Percentiles rank a stretch among this genome's conserved stretches.
These are phyloP conservation scores for Piper betle DNA, from an alignment of 164 flowering plant genomes.

Conservation along the genomic window DNA sequence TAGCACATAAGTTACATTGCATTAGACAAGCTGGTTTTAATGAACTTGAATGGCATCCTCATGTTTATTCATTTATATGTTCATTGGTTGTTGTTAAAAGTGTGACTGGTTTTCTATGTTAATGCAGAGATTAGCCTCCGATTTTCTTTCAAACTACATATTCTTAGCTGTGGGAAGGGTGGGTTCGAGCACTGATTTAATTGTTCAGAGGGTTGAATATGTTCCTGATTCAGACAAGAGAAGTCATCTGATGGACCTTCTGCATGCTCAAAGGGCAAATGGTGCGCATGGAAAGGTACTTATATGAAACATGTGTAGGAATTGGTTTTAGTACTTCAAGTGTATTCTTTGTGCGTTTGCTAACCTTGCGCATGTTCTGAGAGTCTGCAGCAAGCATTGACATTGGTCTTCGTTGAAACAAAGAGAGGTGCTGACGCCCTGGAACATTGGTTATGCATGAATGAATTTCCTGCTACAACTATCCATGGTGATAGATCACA, in stretches of 20 bases:
- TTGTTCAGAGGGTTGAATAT: conserved; percentile 66
- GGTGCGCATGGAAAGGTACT: conserved; percentile 55
- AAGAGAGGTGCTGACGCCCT: conserved; percentile 50
- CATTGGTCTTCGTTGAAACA: conserved; percentile 53
- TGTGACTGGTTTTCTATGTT: neutral
- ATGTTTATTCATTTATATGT: neutral
- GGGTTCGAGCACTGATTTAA: conserved; percentile 72
- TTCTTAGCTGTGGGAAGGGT: conserved; percentile 74
- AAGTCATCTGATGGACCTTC: conserved; percentile 66
- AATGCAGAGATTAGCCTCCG: conserved; percentile 61
- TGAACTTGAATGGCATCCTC: neutral
- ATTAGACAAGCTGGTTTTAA: too few species aligned
- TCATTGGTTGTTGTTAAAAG: neutral
- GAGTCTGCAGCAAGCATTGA: conserved; percentile 35
- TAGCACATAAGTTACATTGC: too few species aligned
- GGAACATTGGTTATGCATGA: conserved; percentile 32
- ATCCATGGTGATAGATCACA: conserved; percentile 63
- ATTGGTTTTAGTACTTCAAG: neutral
- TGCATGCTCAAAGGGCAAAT: conserved; percentile 56
- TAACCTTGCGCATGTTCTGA: neutral
- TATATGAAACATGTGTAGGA: neutral
- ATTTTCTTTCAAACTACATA: conserved; percentile 53
- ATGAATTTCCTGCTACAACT: conserved; percentile 45
- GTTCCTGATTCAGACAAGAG: conserved; percentile 59
- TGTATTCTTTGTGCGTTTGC: neutral